phyloP scores from a whole-genome alignment of 2,329 filamentous ascomycete genomes.

The Lasiodiplodia theobromae region DNA sequence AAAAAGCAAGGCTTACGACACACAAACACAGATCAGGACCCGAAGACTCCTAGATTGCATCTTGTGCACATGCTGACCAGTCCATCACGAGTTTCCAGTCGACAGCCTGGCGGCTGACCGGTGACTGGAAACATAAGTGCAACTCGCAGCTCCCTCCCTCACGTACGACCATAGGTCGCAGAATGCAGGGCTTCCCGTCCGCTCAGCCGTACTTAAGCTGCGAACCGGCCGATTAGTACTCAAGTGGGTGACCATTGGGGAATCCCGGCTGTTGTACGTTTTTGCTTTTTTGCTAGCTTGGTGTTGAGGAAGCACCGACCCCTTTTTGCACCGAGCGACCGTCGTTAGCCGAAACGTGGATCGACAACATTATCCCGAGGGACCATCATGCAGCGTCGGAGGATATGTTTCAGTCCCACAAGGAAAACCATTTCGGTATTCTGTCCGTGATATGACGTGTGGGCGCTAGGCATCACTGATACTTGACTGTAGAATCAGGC shows the following conservation, averaged over 20 bases:
- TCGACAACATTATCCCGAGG: neutral
- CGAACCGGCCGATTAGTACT: conserved; percentile 14
- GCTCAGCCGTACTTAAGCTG: conserved; percentile 10
- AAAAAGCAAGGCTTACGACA: no score
- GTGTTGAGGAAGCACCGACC: conserved; percentile 3
- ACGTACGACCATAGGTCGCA: conserved; percentile 3
- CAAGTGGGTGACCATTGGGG: conserved; percentile 19
- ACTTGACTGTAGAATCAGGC: neutral
- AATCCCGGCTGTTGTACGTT: conserved; percentile 19
- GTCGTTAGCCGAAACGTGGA: neutral
- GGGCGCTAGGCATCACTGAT: neutral
- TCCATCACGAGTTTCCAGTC: no score
- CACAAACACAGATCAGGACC: no score
- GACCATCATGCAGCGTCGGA: neutral
- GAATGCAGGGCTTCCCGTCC: neutral
- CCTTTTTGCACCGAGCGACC: neutral
- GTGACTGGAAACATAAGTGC: no score
- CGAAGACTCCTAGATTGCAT: no score
- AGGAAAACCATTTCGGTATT: neutral
- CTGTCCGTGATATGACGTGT: neutral
- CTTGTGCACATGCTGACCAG: no score
- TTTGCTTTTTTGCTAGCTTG: neutral
- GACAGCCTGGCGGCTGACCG: no score
- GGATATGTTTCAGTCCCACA: neutral
- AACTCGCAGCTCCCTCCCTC: accelerated